phyloP scores from a whole-genome alignment of 306 rosid species.

The Fragaria nilgerrensis region DNA sequence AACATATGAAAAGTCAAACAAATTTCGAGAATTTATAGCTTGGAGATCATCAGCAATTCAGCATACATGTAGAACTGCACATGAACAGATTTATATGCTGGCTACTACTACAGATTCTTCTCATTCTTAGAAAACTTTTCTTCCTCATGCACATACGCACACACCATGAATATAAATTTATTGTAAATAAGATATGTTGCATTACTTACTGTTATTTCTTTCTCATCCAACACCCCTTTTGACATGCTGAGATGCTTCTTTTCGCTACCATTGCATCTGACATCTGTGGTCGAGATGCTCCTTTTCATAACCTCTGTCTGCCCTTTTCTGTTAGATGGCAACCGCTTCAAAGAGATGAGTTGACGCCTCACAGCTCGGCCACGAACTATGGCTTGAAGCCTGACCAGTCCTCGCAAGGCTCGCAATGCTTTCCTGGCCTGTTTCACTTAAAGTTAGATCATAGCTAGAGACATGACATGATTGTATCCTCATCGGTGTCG shows the following conservation, averaged over 20 bases:
- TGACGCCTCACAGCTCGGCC: conserved; percentile 74
- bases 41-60: neutral
- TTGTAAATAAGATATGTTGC: neutral
- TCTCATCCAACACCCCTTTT: conserved; percentile 41
- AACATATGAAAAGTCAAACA: neutral
- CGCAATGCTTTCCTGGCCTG: conserved; percentile 87
- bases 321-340: conserved; percentile 26
- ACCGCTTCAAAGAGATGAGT: conserved; percentile 26
- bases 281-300: conserved; percentile 23
- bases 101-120: neutral
- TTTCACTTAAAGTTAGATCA: conserved; percentile 22
- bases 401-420: conserved; percentile 78
- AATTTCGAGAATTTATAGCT: neutral
- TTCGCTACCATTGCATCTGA: conserved; percentile 17
- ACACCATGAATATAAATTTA: neutral
- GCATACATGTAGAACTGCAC: neutral
- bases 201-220: conserved; percentile 42
- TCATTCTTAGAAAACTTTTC: neutral
- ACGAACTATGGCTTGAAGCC: conserved; percentile 79
- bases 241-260: conserved; percentile 31
- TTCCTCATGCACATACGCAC: too few relatives aligned
- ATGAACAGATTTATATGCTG: too few relatives aligned
- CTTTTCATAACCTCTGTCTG: conserved; percentile 28
- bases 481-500: neutral
- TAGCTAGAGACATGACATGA: neutral